Evolutionary conservation across 805 yeast genomes (phyloP), one percentile per base, ranked within the genome.

Genomic region (Ogataea ramenticola): DNA sequence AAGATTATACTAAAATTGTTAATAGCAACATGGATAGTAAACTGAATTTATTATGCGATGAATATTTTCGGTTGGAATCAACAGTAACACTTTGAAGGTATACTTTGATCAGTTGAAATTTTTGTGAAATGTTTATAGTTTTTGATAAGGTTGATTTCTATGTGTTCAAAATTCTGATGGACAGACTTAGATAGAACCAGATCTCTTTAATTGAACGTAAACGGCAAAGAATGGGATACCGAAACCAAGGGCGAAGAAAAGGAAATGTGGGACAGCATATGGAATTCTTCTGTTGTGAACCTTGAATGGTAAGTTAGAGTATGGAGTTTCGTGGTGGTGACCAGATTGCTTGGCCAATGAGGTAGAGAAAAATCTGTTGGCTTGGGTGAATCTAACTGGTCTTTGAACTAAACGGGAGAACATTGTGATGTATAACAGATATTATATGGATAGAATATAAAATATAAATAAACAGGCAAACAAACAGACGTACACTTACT

Each of bases 231-330:
- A 84, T 62, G 98, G 97, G 45, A 82, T 70, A 49, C 79, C 76
- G 50, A 80, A 73, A 48, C 88, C 91, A 36, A 79, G 60, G 46
- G 83, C 74, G 71, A 82, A 83, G 71, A 80, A 83, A 43, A 89
- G 79, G 75, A 86, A 83, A 74, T 84, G 95, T 53, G 83, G 75
- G 43, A 88, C 71, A 54, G 81, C 86, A 66, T 77, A 89, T 54
- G 97, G 98, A 53, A 91, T 76, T 72, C 80, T 85, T 77, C 96
- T 89, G 79, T 82, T 75, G 77, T 88, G 89, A 51, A 91, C 95
- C 76, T 80, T 80, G 80, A 91, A 93, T 53, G 99, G 99, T 51
- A 91, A 62, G 79, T 93, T 91, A 60, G 84, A 73, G 82, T 93
- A 93, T 40, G 82, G 81, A 61, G 97, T 97, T 57, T 80, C 79